Evolutionary conservation across 169 alveolate genomes (phyloP).

Genomic region (Cryptosporidium ryanae): DNA sequence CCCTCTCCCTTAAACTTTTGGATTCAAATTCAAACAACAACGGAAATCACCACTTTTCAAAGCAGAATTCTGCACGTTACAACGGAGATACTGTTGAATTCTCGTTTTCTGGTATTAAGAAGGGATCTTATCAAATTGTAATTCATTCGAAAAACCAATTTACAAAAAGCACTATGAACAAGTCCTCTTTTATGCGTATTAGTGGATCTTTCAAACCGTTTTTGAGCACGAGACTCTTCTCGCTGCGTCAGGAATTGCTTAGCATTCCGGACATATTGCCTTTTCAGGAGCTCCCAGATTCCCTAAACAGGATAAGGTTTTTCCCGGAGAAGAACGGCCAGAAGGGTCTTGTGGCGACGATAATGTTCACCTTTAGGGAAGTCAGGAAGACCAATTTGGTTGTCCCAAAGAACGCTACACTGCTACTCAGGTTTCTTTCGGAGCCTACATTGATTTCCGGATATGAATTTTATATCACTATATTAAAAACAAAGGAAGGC

Average conservation of each 20-base stretch:
- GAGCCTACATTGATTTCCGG: conserved; percentile 68
- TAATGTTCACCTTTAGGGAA: conserved; percentile 51
- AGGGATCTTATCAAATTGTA: conserved; percentile 27
- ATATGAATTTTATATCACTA: conserved; percentile 38
- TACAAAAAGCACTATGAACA: conserved; percentile 22
- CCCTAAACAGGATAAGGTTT: conserved; percentile 58
- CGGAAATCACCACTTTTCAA: neutral
- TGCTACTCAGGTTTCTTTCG: conserved; percentile 20
- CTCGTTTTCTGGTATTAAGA: conserved; percentile 15
- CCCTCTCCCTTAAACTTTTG: conserved; percentile 7
- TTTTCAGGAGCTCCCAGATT: conserved; percentile 61
- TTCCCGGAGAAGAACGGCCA: conserved; percentile 11
- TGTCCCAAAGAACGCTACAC: conserved; percentile 18
- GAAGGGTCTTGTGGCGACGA: conserved; percentile 25
- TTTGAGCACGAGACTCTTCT: conserved; percentile 22
- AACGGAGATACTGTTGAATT: conserved; percentile 35
- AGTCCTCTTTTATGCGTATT: conserved; percentile 12
- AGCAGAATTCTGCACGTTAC: conserved; percentile 1
- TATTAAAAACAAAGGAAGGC: conserved; percentile 21
- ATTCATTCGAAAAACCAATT: conserved; percentile 22
- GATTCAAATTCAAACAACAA: conserved; percentile 1
- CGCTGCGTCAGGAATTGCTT: conserved; percentile 52
- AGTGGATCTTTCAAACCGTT: conserved; percentile 23
- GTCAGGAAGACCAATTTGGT: conserved; percentile 11
- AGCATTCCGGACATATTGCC: conserved; percentile 64